Base-by-base conservation (phyloP, 345 rosid species). In the Mercurialis annua region DNA sequence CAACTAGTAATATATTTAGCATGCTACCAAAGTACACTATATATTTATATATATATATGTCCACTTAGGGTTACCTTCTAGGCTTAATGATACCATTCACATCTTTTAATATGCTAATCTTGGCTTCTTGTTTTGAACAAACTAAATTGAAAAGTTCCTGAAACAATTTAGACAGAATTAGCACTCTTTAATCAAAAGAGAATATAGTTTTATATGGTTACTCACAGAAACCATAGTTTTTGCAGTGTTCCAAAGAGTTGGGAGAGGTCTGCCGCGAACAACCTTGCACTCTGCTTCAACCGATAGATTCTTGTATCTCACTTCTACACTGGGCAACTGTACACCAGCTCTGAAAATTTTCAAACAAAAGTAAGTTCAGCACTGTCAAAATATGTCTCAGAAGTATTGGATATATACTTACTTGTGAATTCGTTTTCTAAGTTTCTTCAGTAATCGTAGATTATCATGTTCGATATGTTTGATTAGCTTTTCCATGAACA, bases 241-340 rank as follows among this genome's bases (percentile, higher is more conserved):
- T 3, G 80, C 52, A 12, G 89, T 71, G 71, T 85, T 88, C 92
- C 95, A 90, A 3, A 91, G 78, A 54, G 96, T 89, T 18, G 97
- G 92, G 62, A 88, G 91, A 0, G 96, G 87, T 73, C 81, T 89
- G 49, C 96, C 96, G 49, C 77, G 77, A 58, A 87, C 82, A 21
- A 91, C 81, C 56, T 85, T 81, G 21, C 89, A 86, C 31, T 83
- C 80, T 48, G 90, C 88, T 65, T 86, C 91, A 12, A 91, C 85
- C 1, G 73, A 58, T 24, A 88, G 73, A 59, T 85, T 77, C 42
- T 58, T 68, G 67, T 80, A 88, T 72, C 92, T 80, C 56, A 88
- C 90, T 51, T 91, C 95, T 29, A 88, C 79, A 14, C 66, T 79
- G 10, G 92, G 88, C 70, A 78, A 75, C 65, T 86, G 73, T n/a